Evolutionary conservation across 2,329 filamentous ascomycete genomes (phyloP).

Genomic region (Clathrospora elynae): DNA sequence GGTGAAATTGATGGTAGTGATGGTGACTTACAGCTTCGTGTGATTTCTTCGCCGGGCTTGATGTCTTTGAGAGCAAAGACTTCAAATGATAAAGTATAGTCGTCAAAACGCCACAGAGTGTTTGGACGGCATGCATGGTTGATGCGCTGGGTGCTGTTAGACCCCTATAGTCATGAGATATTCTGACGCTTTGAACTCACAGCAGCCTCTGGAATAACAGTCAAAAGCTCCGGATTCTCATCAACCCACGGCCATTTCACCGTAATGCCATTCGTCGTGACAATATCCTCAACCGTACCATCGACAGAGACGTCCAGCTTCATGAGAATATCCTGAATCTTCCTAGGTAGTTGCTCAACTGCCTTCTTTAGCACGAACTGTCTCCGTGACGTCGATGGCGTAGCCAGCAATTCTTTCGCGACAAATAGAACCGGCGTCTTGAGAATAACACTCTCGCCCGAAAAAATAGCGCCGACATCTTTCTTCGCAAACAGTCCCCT

Average conservation of each 20-base stretch:
- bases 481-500: constrained; percentile 35
- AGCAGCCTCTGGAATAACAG: constrained; percentile 37
- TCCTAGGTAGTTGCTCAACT: constrained; percentile 30
- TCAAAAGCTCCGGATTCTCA: constrained; percentile 24
- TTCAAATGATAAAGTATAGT: constrained; percentile 33
- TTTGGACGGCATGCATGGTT: constrained; percentile 46
- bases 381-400: constrained; percentile 9
- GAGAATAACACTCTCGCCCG: constrained; percentile 32
- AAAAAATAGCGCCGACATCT: constrained; percentile 21
- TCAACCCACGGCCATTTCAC: constrained; percentile 32
- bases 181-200: constrained; percentile 22
- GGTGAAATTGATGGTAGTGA: background rate
- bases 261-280: constrained; percentile 32
- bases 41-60: constrained; percentile 37
- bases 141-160: constrained; percentile 32
- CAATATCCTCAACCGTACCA: constrained; percentile 25
- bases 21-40: constrained; percentile 33
- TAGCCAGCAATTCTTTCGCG: constrained; percentile 18
- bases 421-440: constrained; percentile 36
- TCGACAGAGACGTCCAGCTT: constrained; percentile 23
- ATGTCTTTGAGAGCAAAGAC: constrained; percentile 38
- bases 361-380: constrained; percentile 24
- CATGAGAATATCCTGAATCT: constrained; percentile 20
- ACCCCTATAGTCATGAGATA: too few relatives aligned
- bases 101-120: constrained; percentile 41